Evolutionary conservation across 106 monocot genomes (phyloP).

Genomic region (Ottelia alismoides): DNA sequence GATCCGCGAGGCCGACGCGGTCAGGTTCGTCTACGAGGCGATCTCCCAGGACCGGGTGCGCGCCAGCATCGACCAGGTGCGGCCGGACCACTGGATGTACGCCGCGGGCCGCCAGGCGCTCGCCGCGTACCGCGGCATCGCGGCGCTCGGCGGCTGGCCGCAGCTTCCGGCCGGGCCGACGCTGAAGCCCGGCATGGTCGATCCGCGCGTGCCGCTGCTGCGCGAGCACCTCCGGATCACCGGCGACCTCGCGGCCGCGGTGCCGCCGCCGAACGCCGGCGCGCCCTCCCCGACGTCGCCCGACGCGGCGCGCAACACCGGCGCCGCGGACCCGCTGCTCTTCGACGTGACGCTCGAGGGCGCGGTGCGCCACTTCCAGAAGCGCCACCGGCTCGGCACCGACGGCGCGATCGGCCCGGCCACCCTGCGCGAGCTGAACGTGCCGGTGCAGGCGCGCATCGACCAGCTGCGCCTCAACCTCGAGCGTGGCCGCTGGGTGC

Average conservation of each 20-base stretch:
- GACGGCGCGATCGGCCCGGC: neutral
- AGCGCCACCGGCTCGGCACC: neutral
- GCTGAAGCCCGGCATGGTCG: neutral
- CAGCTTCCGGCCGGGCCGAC: neutral
- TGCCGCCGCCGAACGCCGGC: too few species aligned
- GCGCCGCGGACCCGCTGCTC: neutral
- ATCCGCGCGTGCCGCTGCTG: neutral
- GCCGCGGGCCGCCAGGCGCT: too few species aligned
- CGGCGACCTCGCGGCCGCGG: too few species aligned
- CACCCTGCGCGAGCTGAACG: neutral
- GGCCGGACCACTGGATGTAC: too few species aligned
- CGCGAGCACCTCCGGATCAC: neutral
- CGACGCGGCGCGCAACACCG: too few species aligned
- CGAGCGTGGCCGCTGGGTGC: neutral
- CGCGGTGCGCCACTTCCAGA: neutral
- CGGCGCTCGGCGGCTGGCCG: neutral
- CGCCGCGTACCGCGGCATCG: neutral
- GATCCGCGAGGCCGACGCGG: too few species aligned
- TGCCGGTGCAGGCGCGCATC: neutral
- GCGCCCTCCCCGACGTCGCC: too few species aligned
- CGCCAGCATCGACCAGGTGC: too few species aligned
- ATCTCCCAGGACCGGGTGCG: too few species aligned
- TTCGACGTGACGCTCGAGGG: neutral
- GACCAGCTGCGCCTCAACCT: neutral
- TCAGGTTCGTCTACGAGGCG: too few species aligned